These are phyloP conservation scores for Rheum nobile DNA, from an alignment of 148 eudicot genomes.

Conservation along the genomic window DNA sequence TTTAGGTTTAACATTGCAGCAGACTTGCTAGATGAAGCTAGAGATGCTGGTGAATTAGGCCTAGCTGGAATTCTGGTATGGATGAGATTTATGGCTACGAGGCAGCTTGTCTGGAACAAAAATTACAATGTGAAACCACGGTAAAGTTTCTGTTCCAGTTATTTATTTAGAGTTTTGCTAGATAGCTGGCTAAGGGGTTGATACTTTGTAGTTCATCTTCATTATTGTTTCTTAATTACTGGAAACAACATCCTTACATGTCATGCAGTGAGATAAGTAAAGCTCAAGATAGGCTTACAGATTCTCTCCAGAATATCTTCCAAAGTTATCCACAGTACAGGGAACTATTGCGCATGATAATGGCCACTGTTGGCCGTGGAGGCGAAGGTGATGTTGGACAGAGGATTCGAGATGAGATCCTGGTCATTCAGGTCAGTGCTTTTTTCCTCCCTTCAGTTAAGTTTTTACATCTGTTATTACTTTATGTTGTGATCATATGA, in stretches of 20 bases:
- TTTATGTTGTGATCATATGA: background rate
- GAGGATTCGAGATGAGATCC: constrained; percentile 92
- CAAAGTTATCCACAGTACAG: constrained; percentile 51
- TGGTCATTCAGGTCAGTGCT: constrained; percentile 69
- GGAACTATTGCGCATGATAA: constrained; percentile 72
- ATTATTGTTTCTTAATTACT: background rate
- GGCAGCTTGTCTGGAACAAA: constrained; percentile 98
- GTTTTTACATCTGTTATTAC: background rate
- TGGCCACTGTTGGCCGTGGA: constrained; percentile 97
- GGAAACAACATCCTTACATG: background rate
- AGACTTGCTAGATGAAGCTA: constrained; percentile 75
- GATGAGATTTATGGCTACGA: constrained; percentile 98
- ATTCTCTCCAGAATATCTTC: constrained; percentile 67
- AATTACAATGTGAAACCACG: constrained; percentile 97
- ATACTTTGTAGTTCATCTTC: background rate
- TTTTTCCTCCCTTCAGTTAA: background rate
- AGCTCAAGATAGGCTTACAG: constrained; percentile 96
- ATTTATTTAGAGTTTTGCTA: background rate
- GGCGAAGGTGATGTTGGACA: constrained; percentile 99
- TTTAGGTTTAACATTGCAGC: constrained; percentile 91
- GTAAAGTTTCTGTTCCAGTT: constrained; percentile 24
- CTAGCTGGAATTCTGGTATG: constrained; percentile 94
- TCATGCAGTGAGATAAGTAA: constrained; percentile 85
- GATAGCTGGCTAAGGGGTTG: background rate
- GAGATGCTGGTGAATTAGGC: constrained; percentile 69